phyloP scores from a whole-genome alignment of 352 stramenopile species.

The Pythium guiyangense region DNA sequence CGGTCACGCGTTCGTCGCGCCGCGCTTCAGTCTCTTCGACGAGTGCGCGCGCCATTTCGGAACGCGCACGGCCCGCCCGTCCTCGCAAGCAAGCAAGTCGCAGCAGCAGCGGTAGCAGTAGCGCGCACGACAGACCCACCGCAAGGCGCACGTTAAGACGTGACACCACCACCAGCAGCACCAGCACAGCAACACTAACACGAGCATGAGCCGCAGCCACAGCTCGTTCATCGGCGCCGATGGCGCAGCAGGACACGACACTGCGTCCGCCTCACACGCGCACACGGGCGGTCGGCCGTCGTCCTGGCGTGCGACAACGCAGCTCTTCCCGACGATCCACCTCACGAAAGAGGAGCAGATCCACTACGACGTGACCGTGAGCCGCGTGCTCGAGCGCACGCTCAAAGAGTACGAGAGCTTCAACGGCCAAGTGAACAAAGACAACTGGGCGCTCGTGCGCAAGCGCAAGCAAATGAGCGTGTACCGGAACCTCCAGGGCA shows the following conservation, averaged over 20 bases:
- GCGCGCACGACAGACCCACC: too few species aligned
- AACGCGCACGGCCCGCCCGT: too few species aligned
- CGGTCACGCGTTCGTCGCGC: too few species aligned
- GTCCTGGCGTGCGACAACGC: constrained; percentile 14
- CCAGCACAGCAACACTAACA: background rate
- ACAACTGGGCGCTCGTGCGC: too few species aligned
- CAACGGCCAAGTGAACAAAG: constrained; percentile 10
- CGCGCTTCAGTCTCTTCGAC: too few species aligned
- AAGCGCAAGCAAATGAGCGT: constrained; percentile 15
- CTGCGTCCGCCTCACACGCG: too few species aligned
- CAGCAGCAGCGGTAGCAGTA: too few species aligned
- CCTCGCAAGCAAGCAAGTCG: too few species aligned
- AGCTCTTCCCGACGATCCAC: constrained; percentile 18
- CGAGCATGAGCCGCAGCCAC: background rate
- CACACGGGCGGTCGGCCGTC: background rate
- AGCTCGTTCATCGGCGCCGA: background rate
- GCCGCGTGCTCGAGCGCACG: constrained; percentile 13
- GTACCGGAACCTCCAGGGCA: constrained; percentile 12
- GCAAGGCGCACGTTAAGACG: too few species aligned
- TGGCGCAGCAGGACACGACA: background rate
- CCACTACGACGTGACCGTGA: constrained; percentile 17
- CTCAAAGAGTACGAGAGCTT: constrained; percentile 14
- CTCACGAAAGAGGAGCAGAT: constrained; percentile 18
- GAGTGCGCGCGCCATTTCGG: too few species aligned
- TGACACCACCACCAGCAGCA: too few species aligned